Base-by-base conservation (phyloP, 2,329 filamentous ascomycete genomes). In the Colletotrichum scovillei region DNA sequence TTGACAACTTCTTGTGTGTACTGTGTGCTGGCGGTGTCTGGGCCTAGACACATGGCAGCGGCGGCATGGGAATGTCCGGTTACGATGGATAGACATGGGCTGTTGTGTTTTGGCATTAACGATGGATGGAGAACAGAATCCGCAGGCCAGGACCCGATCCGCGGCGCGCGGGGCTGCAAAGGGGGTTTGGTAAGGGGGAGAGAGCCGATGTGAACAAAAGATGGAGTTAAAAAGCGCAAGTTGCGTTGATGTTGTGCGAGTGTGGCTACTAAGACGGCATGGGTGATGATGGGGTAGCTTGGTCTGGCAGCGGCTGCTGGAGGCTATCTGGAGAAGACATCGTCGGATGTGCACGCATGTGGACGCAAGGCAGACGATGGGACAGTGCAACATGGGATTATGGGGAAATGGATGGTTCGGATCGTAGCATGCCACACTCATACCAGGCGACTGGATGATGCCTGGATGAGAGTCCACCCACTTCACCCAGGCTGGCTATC, bases 341-440 rank as follows among this genome's bases (percentile, higher is more conserved):
- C 56, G 38, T 49, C 28, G 55, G n/a, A 65, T 30, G 46, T 30
- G 42, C 38, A 22, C n/a, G 26, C 24, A 73, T 19, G 14, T 28
- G 46, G 62, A 55, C n/a, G 46, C 14, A 35, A 14, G 22, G n/a
- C n/a, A 53, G 30, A 26, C 30, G 16, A 35, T 35, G 32, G 32
- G 32, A 26, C 52, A 22, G 16, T 22, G 42, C n/a, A 30, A 55
- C 30, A 55, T 32, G 28, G 30, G 59, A 49, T 12, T 59, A 64
- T 68, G 53, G 42, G 57, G 66, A 60, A 65, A 38, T 24, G 53
- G 35, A 24, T 71, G 63, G 56, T 46, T 49, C 16, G 53, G 32
- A 69, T 72, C 59, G 53, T 64, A 69, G 65, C 69, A 69, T 69
- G 42, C 59, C 59, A 56, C 53, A 49, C 42, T 49, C 42, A 68